Conservation (phyloP, 495 filamentous ascomycete species). For the Penicillium samsonianum region DNA sequence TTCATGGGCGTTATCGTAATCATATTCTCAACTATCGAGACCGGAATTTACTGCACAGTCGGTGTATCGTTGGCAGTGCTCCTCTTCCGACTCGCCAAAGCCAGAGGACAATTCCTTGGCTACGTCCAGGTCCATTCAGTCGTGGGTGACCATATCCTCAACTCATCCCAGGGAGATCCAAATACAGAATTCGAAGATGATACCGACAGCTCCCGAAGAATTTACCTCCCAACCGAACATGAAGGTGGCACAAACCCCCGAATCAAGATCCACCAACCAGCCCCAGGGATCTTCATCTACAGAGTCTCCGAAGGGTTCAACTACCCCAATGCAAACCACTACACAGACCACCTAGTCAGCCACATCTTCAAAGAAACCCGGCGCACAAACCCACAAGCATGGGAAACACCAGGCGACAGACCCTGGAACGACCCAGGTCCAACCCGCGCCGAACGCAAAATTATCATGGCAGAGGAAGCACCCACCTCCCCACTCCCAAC, state of each 20-base stretch:
- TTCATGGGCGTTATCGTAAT: constrained; percentile 91
- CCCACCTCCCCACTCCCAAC: constrained; percentile 57
- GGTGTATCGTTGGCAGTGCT: constrained; percentile 68
- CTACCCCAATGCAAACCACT: constrained; percentile 87
- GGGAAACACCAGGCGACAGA: constrained; percentile 69
- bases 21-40: constrained; percentile 80
- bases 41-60: constrained; percentile 86
- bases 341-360: constrained; percentile 74
- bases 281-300: constrained; percentile 93
- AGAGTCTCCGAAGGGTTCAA: constrained; percentile 92
- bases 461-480: constrained; percentile 18
- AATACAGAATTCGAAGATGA: constrained; percentile 28
- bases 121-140: constrained; percentile 82
- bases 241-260: constrained; percentile 84
- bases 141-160: constrained; percentile 68
- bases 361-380: constrained; percentile 73
- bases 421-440: constrained; percentile 95
- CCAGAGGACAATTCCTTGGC: constrained; percentile 81
- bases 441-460: constrained; percentile 50
- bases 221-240: constrained; percentile 79
- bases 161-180: constrained; percentile 39
- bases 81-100: constrained; percentile 77
- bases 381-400: constrained; percentile 65
- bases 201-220: constrained; percentile 55
- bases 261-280: constrained; percentile 71